phyloP scores from a whole-genome alignment of 148 eudicot genomes.

The Amaranthus cruentus region DNA sequence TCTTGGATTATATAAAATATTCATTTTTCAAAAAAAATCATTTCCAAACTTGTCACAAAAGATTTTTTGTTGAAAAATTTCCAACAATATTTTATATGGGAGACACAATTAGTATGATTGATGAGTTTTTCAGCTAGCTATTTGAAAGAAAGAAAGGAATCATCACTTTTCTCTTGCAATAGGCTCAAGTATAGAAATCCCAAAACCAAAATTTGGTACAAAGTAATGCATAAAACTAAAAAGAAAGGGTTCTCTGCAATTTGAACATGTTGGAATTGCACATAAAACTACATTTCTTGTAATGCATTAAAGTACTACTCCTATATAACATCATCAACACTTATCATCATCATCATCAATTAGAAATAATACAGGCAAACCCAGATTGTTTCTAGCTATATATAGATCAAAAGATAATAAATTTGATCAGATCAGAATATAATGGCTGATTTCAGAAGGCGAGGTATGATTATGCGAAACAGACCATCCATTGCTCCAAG shows the following conservation, averaged over 20 bases:
- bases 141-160: constrained; percentile 27
- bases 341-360: neutral
- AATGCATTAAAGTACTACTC: neutral
- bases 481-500: constrained; percentile 15
- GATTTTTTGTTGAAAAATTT: too few relatives aligned
- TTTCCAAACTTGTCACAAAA: too few relatives aligned
- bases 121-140: too few relatives aligned
- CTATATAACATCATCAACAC: constrained; percentile 14
- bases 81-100: too few relatives aligned
- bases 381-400: neutral
- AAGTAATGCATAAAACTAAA: constrained; percentile 26
- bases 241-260: constrained; percentile 19
- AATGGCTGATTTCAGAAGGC: constrained; percentile 26
- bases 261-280: neutral
- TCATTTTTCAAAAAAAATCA: too few relatives aligned
- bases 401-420: neutral
- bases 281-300: neutral
- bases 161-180: constrained; percentile 12
- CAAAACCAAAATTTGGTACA: constrained; percentile 23
- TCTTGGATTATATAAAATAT: too few relatives aligned
- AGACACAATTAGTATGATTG: too few relatives aligned
- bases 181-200: neutral
- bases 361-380: neutral
- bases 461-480: constrained; percentile 12
- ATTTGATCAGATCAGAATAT: neutral